These are phyloP conservation scores for Knoxdaviesia proteae DNA, from an alignment of 2,329 filamentous ascomycete species.

Conservation along the genomic window DNA sequence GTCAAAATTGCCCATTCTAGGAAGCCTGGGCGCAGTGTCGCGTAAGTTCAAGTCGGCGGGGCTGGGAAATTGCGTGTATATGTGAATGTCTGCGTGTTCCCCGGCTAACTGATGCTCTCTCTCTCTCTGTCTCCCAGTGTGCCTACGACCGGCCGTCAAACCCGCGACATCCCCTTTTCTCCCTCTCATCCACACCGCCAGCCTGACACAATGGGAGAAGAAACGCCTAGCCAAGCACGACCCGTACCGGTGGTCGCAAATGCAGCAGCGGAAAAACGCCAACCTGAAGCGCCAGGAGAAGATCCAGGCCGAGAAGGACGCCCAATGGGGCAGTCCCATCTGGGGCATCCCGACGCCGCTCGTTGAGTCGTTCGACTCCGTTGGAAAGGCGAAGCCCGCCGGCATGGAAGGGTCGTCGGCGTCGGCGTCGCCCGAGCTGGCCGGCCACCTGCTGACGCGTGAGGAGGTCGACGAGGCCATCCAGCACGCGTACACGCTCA, in stretches of 20 bases:
- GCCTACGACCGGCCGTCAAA: slow-evolving; percentile 31
- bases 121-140: slow-evolving; percentile 21
- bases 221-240: slow-evolving; percentile 50
- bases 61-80: too few species aligned
- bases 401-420: slow-evolving; percentile 18
- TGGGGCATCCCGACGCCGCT: slow-evolving; percentile 65
- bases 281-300: slow-evolving; percentile 58
- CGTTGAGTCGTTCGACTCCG: slow-evolving; percentile 57
- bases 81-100: not conserved
- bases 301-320: slow-evolving; percentile 42
- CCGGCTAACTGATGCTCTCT: slow-evolving; percentile 7
- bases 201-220: slow-evolving; percentile 39
- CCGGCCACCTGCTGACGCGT: slow-evolving; percentile 59
- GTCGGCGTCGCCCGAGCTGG: slow-evolving; percentile 27
- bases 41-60: too few species aligned
- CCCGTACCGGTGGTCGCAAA: slow-evolving; percentile 64
- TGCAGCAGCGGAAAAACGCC: slow-evolving; percentile 62
- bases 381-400: slow-evolving; percentile 19
- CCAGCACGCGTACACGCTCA: slow-evolving; percentile 45
- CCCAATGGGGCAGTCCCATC: slow-evolving; percentile 55
- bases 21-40: too few species aligned
- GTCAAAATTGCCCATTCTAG: too few species aligned
- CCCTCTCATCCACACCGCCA: slow-evolving; percentile 42
- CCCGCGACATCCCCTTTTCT: slow-evolving; percentile 26
- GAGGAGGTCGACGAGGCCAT: slow-evolving; percentile 47